Percentiles rank a stretch among this genome's conserved stretches.
These are phyloP conservation scores for Setaria italica DNA, from an alignment of 202 grass and related monocot genomes.

Conservation along the genomic window DNA sequence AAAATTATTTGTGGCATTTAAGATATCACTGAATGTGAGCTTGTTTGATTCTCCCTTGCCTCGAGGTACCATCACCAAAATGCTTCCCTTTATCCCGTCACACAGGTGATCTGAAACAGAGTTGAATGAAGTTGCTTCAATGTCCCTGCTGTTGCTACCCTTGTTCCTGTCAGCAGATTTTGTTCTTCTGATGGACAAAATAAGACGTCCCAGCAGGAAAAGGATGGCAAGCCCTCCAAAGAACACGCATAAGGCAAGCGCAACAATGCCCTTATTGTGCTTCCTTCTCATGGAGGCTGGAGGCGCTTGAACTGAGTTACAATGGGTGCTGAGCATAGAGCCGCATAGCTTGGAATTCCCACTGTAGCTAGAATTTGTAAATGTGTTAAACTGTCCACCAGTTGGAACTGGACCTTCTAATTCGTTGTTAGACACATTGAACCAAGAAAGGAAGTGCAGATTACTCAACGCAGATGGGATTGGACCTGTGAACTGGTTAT, in stretches of 20 bases:
- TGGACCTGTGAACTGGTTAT: slow-evolving; percentile 54
- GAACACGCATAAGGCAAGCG: slow-evolving; percentile 61
- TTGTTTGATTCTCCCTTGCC: slow-evolving; percentile 59
- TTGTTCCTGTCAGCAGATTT: slow-evolving; percentile 45
- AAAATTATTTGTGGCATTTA: slow-evolving; percentile 92
- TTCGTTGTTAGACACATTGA: slow-evolving; percentile 67
- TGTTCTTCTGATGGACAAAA: slow-evolving; percentile 51
- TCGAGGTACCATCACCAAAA: slow-evolving; percentile 68
- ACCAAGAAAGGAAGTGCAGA: slow-evolving; percentile 63
- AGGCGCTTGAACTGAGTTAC: slow-evolving; percentile 8
- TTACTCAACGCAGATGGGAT: slow-evolving; percentile 41
- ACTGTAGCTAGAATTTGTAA: slow-evolving; percentile 55
- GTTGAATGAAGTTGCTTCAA: slow-evolving; percentile 58
- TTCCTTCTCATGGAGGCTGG: slow-evolving; percentile 17
- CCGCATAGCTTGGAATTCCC: slow-evolving; percentile 66
- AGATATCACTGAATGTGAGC: slow-evolving; percentile 68
- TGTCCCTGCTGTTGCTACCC: slow-evolving; percentile 44
- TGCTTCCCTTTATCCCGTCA: slow-evolving; percentile 49
- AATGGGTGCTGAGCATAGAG: slow-evolving; percentile 32
- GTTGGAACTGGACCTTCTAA: slow-evolving; percentile 57
- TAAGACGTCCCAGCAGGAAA: slow-evolving; percentile 54
- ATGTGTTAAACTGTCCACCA: slow-evolving; percentile 58
- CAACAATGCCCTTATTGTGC: slow-evolving; percentile 55
- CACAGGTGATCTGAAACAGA: slow-evolving; percentile 51
- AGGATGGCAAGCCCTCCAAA: slow-evolving; percentile 60